Conservation (phyloP, 139 green algal genomes). For the Coelastrella sp. region DNA sequence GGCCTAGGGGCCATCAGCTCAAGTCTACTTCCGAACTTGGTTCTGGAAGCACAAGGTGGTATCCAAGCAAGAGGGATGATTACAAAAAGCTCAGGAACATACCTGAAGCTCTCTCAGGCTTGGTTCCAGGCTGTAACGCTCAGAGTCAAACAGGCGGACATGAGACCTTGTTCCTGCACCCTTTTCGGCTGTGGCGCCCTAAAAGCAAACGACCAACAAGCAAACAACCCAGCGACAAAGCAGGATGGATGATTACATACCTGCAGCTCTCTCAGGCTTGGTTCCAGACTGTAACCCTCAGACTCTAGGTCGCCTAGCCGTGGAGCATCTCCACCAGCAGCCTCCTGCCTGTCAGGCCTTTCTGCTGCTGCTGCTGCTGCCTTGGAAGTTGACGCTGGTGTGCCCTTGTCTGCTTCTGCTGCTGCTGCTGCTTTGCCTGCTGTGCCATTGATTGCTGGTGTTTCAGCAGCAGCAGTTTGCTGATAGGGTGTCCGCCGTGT, state of each 20-base stretch:
- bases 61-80: too few species aligned
- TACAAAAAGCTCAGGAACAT: too few species aligned
- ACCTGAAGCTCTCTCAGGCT: conserved; percentile 63
- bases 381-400: neutral
- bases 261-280: conserved; percentile 65
- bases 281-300: conserved; percentile 76
- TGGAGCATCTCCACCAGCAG: conserved; percentile 49
- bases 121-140: conserved; percentile 78
- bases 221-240: too few species aligned
- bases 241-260: too few species aligned
- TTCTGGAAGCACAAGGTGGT: too few species aligned
- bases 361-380: conserved; percentile 10
- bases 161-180: too few species aligned
- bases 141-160: too few species aligned
- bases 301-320: conserved; percentile 18
- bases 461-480: conserved; percentile 7
- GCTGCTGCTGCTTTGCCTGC: conserved; percentile 1
- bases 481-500: conserved; percentile 1
- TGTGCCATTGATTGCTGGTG: conserved; percentile 17
- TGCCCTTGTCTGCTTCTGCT: neutral
- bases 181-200: too few species aligned
- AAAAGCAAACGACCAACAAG: too few species aligned
- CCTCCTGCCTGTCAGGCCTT: neutral
- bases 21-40: too few species aligned
- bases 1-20: too few species aligned